Evolutionary conservation across 257 asterid genomes (phyloP).

Genomic region (Anisodus tanguticus): DNA sequence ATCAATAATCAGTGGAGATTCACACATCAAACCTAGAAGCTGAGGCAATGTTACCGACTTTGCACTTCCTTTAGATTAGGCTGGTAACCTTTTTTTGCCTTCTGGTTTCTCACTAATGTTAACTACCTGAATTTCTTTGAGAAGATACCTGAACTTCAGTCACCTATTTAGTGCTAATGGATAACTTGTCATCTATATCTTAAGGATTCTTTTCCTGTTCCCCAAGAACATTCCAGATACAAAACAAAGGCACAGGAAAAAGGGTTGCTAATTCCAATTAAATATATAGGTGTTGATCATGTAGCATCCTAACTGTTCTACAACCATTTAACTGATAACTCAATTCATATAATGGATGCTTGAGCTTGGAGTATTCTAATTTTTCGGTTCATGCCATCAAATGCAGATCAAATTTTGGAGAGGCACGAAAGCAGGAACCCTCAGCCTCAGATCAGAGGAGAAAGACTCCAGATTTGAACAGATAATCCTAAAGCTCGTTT

Average conservation of each 20-base stretch:
- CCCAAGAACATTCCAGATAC: neutral
- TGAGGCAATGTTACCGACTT: neutral
- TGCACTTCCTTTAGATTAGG: neutral
- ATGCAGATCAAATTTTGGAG: slow-evolving; percentile 72
- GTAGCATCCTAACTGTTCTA: neutral
- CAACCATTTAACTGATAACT: neutral
- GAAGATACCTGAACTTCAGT: neutral
- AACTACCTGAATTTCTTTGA: neutral
- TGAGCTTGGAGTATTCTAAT: neutral
- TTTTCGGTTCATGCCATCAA: neutral
- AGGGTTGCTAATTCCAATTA: neutral
- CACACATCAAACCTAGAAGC: neutral
- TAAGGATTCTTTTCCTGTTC: slow-evolving; percentile 22
- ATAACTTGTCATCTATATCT: neutral
- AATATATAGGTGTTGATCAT: neutral
- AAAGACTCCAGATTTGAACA: slow-evolving; percentile 40
- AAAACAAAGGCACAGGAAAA: neutral
- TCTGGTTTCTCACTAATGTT: slow-evolving; percentile 10
- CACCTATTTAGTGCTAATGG: neutral
- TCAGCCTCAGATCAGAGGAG: slow-evolving; percentile 52
- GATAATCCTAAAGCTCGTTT: neutral
- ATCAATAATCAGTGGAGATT: neutral
- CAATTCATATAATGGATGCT: slow-evolving; percentile 1
- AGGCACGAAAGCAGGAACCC: slow-evolving; percentile 57
- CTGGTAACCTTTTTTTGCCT: neutral